Conservation (phyloP, 208 protist genomes). For the Lotmaria passim region DNA sequence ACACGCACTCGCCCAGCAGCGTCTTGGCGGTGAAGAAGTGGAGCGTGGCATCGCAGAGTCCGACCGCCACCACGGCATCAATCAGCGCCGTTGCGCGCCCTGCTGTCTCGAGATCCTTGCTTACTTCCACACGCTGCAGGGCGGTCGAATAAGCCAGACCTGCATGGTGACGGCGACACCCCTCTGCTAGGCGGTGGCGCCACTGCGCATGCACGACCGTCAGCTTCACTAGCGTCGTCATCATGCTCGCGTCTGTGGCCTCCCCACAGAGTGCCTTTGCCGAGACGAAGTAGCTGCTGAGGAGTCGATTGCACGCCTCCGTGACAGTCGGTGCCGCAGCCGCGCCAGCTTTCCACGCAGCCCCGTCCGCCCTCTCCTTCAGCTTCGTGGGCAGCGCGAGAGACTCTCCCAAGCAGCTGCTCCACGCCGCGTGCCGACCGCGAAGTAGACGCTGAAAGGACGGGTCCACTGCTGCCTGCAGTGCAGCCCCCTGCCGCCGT, state of each 20-base stretch:
- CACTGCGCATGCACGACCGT: constrained; percentile 66
- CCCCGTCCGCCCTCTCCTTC: neutral
- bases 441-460: constrained; percentile 24
- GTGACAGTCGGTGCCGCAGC: constrained; percentile 46
- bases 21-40: constrained; percentile 70
- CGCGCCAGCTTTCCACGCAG: neutral
- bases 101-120: neutral
- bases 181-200: constrained; percentile 30
- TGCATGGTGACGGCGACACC: neutral
- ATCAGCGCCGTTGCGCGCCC: constrained; percentile 54
- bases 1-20: constrained; percentile 57
- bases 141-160: too few relatives aligned
- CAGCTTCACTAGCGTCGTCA: constrained; percentile 76
- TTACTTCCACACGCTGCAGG: too few relatives aligned
- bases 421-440: constrained; percentile 42
- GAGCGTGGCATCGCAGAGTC: constrained; percentile 78
- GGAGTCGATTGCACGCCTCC: constrained; percentile 47
- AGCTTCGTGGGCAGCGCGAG: constrained; percentile 20
- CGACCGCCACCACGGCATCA: constrained; percentile 78
- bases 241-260: constrained; percentile 68
- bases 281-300: constrained; percentile 75
- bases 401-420: constrained; percentile 21
- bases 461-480: constrained; percentile 10
- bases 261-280: constrained; percentile 58
- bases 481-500: constrained; percentile 26